Conservation (phyloP, 2,329 filamentous ascomycete species). For the Aureobasidium sp. region DNA sequence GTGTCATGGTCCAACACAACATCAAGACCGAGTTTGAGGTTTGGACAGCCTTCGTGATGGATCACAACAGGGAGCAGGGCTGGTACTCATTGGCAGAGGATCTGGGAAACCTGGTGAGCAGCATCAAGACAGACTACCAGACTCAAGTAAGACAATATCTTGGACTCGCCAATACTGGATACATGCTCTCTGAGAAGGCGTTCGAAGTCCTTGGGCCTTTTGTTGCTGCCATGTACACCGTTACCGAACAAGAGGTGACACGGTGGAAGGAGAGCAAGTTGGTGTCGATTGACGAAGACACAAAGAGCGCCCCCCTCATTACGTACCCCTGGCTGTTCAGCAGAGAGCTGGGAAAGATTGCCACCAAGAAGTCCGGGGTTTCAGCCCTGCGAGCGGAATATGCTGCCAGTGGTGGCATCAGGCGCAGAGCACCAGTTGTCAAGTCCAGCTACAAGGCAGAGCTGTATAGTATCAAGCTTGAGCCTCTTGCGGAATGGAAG, state of each 20-base stretch:
- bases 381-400: not conserved
- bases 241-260: constrained; percentile 64
- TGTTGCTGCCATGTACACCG: constrained; percentile 77
- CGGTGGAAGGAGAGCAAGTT: constrained; percentile 45
- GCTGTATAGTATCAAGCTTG: not conserved
- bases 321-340: constrained; percentile 92
- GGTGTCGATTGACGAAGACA: constrained; percentile 30
- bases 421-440: not conserved
- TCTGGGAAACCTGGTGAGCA: constrained; percentile 57
- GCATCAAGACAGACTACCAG: constrained; percentile 61
- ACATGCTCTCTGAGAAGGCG: constrained; percentile 27
- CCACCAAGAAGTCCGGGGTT: constrained; percentile 23
- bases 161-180: constrained; percentile 38
- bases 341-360: constrained; percentile 60
- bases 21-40: constrained; percentile 86
- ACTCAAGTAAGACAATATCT: constrained; percentile 56
- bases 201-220: constrained; percentile 58
- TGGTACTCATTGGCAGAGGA: constrained; percentile 87
- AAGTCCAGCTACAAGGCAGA: not conserved
- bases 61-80: constrained; percentile 58
- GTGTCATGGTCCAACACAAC: constrained; percentile 77
- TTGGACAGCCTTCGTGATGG: constrained; percentile 76
- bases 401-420: not conserved
- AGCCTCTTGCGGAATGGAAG: not conserved
- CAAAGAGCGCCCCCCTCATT: constrained; percentile 63